Base-by-base conservation (phyloP, 257 asterid genomes). In the Ehretia macrophylla region DNA sequence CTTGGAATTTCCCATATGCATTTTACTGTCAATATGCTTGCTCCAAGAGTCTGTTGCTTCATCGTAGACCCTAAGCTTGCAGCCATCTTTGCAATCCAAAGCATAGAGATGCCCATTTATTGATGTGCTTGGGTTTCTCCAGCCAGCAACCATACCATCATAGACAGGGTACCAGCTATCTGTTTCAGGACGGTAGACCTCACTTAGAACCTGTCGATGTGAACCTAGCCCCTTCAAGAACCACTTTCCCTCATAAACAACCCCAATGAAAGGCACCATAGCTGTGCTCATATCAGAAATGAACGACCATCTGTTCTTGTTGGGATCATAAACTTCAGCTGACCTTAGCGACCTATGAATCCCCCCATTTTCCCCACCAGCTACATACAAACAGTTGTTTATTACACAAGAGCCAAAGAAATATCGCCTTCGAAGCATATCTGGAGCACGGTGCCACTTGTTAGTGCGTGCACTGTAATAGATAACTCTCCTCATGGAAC, bases 381-480 rank as follows among this genome's bases (percentile, higher is more conserved):
- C 80, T 10, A 75, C 80, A 32, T 70, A 75, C 51, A 75, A 59
- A 59, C 74, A 59, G 68, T 75, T 75, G 45, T 75, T 75, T 59
- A 75, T 70, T 10, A 75, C 80, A 51, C 80, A 70, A 1, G 67
- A 66, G 39, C 80, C 80, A 44, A 75, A 70, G 6, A 75, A 75
- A 58, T 75, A 77, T 8, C 80, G 65, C 64, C 80, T 63, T 8
- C 74, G 71, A 46, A 75, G 77, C 80, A 75, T 75, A 59, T 75
- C 80, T 48, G 80, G 80, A 32, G 80, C 80, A n/a, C 80, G 77
- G 42, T 63, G 80, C 80, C 80, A 75, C 60, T 75, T 75, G 59
- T 75, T 75, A 8, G 77, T 75, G 17, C 80, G 71, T 16, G 74
- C 74, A 49, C 76, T 75, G 53, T 75, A 75, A 70, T 66, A 75